A percentile compares a stretch with the other conserved stretches of the same genome.
phyloP scores from a whole-genome alignment of 2,329 filamentous ascomycete species.

The Cordyceps militaris region DNA sequence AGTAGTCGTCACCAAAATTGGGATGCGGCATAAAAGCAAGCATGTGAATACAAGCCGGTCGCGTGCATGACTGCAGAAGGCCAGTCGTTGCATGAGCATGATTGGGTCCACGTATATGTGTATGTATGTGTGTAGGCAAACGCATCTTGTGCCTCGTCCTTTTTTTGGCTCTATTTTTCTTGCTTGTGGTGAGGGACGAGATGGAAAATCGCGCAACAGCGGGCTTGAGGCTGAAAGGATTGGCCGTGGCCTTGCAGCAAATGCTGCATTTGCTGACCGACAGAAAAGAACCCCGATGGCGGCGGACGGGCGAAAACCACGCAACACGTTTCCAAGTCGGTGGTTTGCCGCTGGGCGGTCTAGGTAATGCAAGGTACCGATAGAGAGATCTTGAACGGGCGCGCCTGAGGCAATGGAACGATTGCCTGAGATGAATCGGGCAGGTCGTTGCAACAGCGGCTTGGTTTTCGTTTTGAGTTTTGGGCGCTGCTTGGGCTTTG shows the following conservation, averaged over 20 bases:
- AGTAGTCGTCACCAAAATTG: not conserved
- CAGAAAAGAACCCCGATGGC: not conserved
- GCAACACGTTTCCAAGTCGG: not conserved
- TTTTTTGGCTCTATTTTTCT: not conserved
- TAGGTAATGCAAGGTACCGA: slow-evolving; percentile 14
- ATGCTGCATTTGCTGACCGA: slow-evolving; percentile 6
- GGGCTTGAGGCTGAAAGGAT: not conserved
- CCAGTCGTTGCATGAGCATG: slow-evolving; percentile 5
- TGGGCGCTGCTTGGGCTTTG: too few relatives aligned
- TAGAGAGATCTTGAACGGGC: too few relatives aligned
- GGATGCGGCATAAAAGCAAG: not conserved
- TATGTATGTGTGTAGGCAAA: too few relatives aligned
- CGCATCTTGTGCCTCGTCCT: not conserved
- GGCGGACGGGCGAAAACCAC: not conserved
- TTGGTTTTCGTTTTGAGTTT: too few relatives aligned
- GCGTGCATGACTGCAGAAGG: too few relatives aligned
- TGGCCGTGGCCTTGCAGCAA: not conserved
- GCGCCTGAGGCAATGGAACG: too few relatives aligned
- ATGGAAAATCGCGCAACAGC: not conserved
- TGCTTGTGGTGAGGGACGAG: too few relatives aligned
- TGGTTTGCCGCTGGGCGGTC: not conserved
- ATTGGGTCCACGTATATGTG: slow-evolving; percentile 11
- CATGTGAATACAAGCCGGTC: too few relatives aligned
- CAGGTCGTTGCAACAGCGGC: too few relatives aligned
- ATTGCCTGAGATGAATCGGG: too few relatives aligned